Conservation (phyloP, 495 filamentous ascomycete species). For the Tuber indicum region DNA sequence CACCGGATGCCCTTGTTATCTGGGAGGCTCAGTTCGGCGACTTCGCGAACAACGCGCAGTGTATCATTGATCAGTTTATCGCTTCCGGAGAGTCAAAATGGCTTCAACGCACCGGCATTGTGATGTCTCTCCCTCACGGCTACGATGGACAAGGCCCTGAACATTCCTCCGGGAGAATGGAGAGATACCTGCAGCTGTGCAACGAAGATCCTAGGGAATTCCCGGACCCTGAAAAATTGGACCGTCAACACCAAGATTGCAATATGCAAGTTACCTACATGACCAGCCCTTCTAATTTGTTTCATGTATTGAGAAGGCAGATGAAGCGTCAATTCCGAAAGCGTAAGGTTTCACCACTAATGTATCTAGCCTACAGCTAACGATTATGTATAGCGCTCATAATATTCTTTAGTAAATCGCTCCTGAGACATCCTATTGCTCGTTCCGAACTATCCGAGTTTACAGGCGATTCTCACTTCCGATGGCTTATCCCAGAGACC, state of each 20-base stretch:
- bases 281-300: slow-evolving; percentile 86
- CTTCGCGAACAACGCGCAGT: slow-evolving; percentile 98
- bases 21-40: slow-evolving; percentile 99
- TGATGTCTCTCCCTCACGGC: slow-evolving; percentile 90
- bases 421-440: slow-evolving; percentile 85
- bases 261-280: slow-evolving; percentile 98
- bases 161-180: slow-evolving; percentile 95
- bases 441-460: slow-evolving; percentile 86
- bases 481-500: slow-evolving; percentile 87
- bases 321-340: slow-evolving; percentile 99
- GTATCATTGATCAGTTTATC: slow-evolving; percentile 97
- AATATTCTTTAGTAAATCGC: slow-evolving; percentile 93
- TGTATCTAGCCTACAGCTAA: slow-evolving; percentile 42
- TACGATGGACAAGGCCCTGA: slow-evolving; percentile 98
- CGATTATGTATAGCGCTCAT: slow-evolving; percentile 60
- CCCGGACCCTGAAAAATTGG: slow-evolving; percentile 76
- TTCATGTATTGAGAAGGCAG: slow-evolving; percentile 93
- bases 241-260: slow-evolving; percentile 97
- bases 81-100: slow-evolving; percentile 97
- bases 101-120: slow-evolving; percentile 92
- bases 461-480: slow-evolving; percentile 82
- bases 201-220: slow-evolving; percentile 96
- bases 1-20: slow-evolving; percentile 92
- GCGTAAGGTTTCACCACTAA: slow-evolving; percentile 55
- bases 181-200: slow-evolving; percentile 93